Percentiles rank a stretch among this genome's conserved stretches.
These are phyloP conservation scores for Hemisphaericaspora lyxosophila DNA, from an alignment of 1,139 yeast genomes.

Conservation along the genomic window DNA sequence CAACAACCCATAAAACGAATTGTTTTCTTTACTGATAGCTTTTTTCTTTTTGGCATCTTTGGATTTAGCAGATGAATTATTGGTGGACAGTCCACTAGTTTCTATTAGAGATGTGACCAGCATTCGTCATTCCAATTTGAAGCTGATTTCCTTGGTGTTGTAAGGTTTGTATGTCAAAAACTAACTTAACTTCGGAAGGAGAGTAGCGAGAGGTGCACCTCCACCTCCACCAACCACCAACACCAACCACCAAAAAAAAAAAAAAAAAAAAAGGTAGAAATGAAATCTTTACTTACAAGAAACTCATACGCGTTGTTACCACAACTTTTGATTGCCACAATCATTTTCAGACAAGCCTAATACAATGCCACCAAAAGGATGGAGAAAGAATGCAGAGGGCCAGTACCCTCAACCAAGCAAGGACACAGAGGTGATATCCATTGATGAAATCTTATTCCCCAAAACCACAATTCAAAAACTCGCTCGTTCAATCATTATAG, in stretches of 20 bases:
- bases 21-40: conserved; percentile 9
- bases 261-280: not conserved
- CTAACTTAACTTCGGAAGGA: no score
- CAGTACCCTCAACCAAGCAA: conserved; percentile 54
- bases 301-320: not conserved
- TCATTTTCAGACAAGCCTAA: not conserved
- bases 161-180: not conserved
- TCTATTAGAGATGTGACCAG: conserved; percentile 5
- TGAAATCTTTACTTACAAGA: not conserved
- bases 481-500: conserved; percentile 45
- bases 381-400: conserved; percentile 77
- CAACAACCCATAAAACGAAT: conserved; percentile 57
- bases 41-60: conserved; percentile 1
- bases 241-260: not conserved
- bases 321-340: no score
- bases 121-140: conserved; percentile 6
- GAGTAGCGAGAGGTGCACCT: no score
- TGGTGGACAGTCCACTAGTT: not conserved
- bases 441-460: conserved; percentile 71
- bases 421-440: conserved; percentile 58
- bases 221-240: not conserved
- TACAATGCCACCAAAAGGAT: conserved; percentile 77
- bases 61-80: not conserved
- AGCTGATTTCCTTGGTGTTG: not conserved
- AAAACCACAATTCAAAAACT: conserved; percentile 58